Conservation (phyloP, 2,329 filamentous ascomycete species). For the Trichophaea hybrida region DNA sequence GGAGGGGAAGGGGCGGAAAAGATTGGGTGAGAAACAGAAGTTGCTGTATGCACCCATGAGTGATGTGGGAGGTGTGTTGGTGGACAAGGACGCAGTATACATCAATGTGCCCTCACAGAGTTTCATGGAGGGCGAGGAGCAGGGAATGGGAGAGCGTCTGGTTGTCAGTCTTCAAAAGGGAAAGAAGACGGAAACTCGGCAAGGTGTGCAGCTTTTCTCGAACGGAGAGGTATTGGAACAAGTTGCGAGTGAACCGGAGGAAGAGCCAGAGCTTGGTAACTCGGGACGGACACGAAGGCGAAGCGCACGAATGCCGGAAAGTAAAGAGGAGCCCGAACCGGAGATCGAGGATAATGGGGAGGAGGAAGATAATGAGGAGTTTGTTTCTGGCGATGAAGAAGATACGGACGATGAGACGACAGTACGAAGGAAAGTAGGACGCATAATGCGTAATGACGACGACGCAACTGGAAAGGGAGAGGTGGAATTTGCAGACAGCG, state of each 20-base stretch:
- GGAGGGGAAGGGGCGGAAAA: conserved; percentile 47
- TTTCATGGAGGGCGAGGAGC: conserved; percentile 52
- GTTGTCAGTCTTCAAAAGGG: conserved; percentile 64
- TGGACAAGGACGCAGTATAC: conserved; percentile 95
- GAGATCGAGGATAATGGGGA: conserved; percentile 40
- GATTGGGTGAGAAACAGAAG: conserved; percentile 93
- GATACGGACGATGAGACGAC: conserved; percentile 31
- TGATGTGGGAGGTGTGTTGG: conserved; percentile 85
- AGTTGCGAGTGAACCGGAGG: conserved; percentile 41
- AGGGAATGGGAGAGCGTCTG: conserved; percentile 88
- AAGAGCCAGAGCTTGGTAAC: conserved; percentile 42
- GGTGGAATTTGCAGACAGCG: conserved; percentile 84
- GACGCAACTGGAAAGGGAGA: conserved; percentile 47
- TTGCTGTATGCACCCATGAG: conserved; percentile 95
- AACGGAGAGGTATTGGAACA: conserved; percentile 55
- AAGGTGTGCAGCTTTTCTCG: conserved; percentile 73
- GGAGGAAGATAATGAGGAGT: conserved; percentile 41
- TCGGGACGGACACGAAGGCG: conserved; percentile 41
- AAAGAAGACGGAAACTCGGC: conserved; percentile 41
- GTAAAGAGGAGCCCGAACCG: conserved; percentile 45
- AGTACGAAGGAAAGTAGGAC: conserved; percentile 34
- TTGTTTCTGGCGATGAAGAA: conserved; percentile 31
- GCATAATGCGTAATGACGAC: conserved; percentile 32
- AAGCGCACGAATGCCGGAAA: conserved; percentile 37
- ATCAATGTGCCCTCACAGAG: conserved; percentile 58